These are phyloP conservation scores for Lycium ferocissimum DNA, from an alignment of 257 asterid species.

Conservation along the genomic window DNA sequence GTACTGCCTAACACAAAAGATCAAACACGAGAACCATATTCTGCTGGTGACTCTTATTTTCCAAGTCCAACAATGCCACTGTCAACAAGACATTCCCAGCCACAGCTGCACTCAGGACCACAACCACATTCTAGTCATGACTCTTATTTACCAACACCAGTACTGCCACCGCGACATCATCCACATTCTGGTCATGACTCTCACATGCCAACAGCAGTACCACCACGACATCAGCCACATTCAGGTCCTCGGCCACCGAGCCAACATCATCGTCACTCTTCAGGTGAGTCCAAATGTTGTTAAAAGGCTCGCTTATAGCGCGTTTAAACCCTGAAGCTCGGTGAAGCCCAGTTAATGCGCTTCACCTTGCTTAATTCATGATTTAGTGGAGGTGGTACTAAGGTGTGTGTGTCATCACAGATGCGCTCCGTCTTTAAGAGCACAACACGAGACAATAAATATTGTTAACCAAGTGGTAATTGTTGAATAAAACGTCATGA, in stretches of 20 bases:
- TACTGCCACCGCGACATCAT: neutral
- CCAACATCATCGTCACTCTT: slow-evolving; percentile 27
- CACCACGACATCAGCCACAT: slow-evolving; percentile 19
- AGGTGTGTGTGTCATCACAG: neutral
- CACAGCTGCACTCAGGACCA: neutral
- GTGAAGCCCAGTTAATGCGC: neutral
- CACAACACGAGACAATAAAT: neutral
- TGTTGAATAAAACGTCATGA: neutral
- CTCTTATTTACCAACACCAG: slow-evolving; percentile 28
- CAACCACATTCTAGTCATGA: slow-evolving; percentile 2
- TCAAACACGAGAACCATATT: slow-evolving; percentile 15
- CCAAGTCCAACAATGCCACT: slow-evolving; percentile 24
- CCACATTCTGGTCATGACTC: slow-evolving; percentile 11
- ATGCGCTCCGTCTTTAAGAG: neutral
- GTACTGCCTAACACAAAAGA: neutral
- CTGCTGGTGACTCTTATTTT: neutral
- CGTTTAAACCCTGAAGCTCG: neutral
- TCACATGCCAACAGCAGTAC: slow-evolving; percentile 26
- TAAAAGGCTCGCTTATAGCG: neutral
- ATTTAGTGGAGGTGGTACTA: neutral
- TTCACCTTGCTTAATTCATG: neutral
- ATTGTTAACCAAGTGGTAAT: neutral
- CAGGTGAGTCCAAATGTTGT: slow-evolving; percentile 21
- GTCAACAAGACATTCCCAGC: neutral
- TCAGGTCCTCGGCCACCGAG: slow-evolving; percentile 18